These are phyloP conservation scores for Candida boidinii DNA, from an alignment of 805 yeast species.

Conservation along the genomic window DNA sequence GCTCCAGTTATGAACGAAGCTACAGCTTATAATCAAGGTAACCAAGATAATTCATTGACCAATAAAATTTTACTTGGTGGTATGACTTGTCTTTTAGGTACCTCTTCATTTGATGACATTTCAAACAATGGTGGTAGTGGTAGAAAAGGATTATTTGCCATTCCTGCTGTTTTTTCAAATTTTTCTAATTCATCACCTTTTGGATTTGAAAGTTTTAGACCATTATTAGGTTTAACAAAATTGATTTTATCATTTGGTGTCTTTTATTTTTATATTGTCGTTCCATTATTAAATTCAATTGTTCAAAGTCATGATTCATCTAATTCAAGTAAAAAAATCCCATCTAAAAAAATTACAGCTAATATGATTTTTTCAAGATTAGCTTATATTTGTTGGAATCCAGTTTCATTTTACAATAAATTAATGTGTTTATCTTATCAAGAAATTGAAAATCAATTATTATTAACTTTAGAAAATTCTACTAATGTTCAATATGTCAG, in stretches of 20 bases:
- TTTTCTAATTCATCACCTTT: slow-evolving; percentile 10
- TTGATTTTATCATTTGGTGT: slow-evolving; percentile 13
- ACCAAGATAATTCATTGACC: slow-evolving; percentile 16
- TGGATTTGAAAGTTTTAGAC: slow-evolving; percentile 12
- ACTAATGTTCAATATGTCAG: not conserved
- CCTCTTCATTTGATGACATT: slow-evolving; percentile 46
- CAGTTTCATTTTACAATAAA: slow-evolving; percentile 7
- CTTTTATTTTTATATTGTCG: slow-evolving; percentile 11
- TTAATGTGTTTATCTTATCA: slow-evolving; percentile 5
- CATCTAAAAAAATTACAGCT: slow-evolving; percentile 3
- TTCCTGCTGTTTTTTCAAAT: slow-evolving; percentile 21
- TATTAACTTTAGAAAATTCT: too few relatives aligned
- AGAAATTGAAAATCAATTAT: slow-evolving; percentile 10
- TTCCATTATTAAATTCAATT: slow-evolving; percentile 9
- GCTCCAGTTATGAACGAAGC: slow-evolving; percentile 5
- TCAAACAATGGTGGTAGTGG: slow-evolving; percentile 10
- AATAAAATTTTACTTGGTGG: slow-evolving; percentile 54
- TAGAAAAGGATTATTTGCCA: slow-evolving; percentile 20
- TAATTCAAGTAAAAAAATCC: not conserved
- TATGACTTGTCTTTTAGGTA: slow-evolving; percentile 55
- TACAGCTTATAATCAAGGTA: slow-evolving; percentile 6
- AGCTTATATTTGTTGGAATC: slow-evolving; percentile 6
- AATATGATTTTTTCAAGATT: too few relatives aligned
- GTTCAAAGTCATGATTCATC: slow-evolving; percentile 4
- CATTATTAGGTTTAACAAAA: slow-evolving; percentile 21